Conservation (phyloP, 2,329 filamentous ascomycete species). For the Aspergillus ruber region DNA sequence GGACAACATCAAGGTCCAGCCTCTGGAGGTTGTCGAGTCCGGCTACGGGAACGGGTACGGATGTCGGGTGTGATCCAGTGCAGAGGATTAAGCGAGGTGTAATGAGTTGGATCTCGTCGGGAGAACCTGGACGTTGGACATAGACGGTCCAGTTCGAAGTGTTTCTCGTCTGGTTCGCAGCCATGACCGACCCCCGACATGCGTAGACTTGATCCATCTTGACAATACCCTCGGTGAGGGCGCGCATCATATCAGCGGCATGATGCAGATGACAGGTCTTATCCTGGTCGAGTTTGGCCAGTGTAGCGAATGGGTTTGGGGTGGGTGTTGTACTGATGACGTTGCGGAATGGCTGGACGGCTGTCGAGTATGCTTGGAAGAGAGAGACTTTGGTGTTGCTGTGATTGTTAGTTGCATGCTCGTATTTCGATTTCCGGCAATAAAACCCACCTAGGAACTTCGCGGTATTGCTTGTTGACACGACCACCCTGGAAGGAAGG, state of each 20-base stretch:
- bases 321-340: constrained; percentile 44
- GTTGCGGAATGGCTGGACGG: constrained; percentile 46
- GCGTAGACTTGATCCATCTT: constrained; percentile 32
- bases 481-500: constrained; percentile 49
- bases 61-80: constrained; percentile 51
- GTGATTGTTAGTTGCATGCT: background rate
- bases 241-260: constrained; percentile 51
- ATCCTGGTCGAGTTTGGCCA: constrained; percentile 50
- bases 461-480: constrained; percentile 50
- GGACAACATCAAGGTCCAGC: constrained; percentile 50
- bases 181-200: constrained; percentile 27
- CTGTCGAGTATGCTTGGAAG: constrained; percentile 53
- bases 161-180: constrained; percentile 25
- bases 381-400: constrained; percentile 58
- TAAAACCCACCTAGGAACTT: constrained; percentile 48
- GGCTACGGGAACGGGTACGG: constrained; percentile 37
- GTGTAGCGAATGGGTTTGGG: constrained; percentile 50
- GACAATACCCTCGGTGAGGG: constrained; percentile 37
- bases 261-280: constrained; percentile 52
- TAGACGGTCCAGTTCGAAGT: constrained; percentile 28
- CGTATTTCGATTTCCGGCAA: background rate
- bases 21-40: constrained; percentile 32
- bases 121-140: constrained; percentile 22
- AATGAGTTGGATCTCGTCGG: constrained; percentile 26
- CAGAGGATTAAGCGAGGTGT: constrained; percentile 50